Evolutionary conservation across 1,284 basidiomycete genomes (phyloP).

Genomic region (Hemileia vastatrix): DNA sequence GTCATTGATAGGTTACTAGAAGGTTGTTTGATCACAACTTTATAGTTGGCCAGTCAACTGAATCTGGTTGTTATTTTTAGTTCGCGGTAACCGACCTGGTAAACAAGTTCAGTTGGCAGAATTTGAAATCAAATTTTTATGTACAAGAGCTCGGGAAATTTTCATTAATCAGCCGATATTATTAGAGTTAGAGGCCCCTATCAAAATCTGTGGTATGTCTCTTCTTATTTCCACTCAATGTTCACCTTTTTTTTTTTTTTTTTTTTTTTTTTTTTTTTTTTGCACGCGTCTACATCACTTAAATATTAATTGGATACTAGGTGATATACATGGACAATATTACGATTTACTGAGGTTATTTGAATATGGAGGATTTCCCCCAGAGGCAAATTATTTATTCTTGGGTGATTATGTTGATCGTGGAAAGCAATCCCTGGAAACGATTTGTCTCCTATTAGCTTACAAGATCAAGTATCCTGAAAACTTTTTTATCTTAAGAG

Average conservation of each 20-base stretch:
- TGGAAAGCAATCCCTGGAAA: constrained; percentile 87
- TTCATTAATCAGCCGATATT: constrained; percentile 93
- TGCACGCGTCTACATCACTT: constrained; percentile 12
- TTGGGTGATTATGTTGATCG: constrained; percentile 91
- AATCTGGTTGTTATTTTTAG: constrained; percentile 47
- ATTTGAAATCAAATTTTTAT: constrained; percentile 92
- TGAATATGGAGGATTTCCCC: constrained; percentile 89
- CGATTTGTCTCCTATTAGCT: constrained; percentile 72
- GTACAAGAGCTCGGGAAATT: constrained; percentile 87
- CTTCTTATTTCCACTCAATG: not conserved
- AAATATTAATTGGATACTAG: constrained; percentile 46
- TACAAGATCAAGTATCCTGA: constrained; percentile 99
- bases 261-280: too few species aligned
- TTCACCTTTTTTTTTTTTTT: not conserved
- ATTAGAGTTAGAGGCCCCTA: constrained; percentile 85
- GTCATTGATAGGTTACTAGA: constrained; percentile 93
- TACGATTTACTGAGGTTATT: constrained; percentile 87
- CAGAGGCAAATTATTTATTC: constrained; percentile 93
- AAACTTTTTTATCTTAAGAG: constrained; percentile 91
- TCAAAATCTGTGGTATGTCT: constrained; percentile 86
- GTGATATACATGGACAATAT: constrained; percentile 91
- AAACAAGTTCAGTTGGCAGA: constrained; percentile 89
- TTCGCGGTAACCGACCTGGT: constrained; percentile 83
- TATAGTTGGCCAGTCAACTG: not conserved
- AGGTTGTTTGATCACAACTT: constrained; percentile 56